These are phyloP conservation scores for Diutina sp. DNA, from an alignment of 1,139 yeast genomes.

Conservation along the genomic window DNA sequence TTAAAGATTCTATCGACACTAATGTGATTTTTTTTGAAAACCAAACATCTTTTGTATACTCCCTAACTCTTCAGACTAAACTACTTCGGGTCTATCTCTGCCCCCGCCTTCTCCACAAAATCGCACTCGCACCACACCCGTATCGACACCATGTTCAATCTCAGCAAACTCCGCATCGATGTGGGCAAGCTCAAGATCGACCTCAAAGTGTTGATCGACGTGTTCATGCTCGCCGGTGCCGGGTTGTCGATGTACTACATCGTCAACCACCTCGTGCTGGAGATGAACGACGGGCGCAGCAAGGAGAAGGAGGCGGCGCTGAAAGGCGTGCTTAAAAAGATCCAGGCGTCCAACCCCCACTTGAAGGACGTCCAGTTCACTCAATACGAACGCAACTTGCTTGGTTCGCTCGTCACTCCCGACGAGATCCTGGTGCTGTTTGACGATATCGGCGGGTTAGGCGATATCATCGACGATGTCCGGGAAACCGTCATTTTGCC, in stretches of 20 bases:
- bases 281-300: conserved; percentile 36
- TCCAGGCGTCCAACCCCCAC: conserved; percentile 47
- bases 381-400: conserved; percentile 66
- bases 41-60: too few relatives aligned
- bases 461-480: conserved; percentile 67
- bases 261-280: conserved; percentile 37
- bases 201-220: conserved; percentile 45
- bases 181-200: conserved; percentile 35
- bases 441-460: conserved; percentile 81
- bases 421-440: conserved; percentile 68
- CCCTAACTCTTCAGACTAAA: too few relatives aligned
- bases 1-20: too few relatives aligned
- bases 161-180: conserved; percentile 23
- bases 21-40: too few relatives aligned
- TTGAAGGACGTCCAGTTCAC: conserved; percentile 43
- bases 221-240: conserved; percentile 68
- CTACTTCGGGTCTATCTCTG: too few relatives aligned
- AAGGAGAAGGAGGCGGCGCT: conserved; percentile 62
- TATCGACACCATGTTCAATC: conserved; percentile 8
- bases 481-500: conserved; percentile 86
- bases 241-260: conserved; percentile 72
- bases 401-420: conserved; percentile 74
- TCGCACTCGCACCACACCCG: neutral
- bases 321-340: conserved; percentile 43
- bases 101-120: neutral